Conservation (phyloP, 148 eudicot genomes). For the Spergularia bocconei region DNA sequence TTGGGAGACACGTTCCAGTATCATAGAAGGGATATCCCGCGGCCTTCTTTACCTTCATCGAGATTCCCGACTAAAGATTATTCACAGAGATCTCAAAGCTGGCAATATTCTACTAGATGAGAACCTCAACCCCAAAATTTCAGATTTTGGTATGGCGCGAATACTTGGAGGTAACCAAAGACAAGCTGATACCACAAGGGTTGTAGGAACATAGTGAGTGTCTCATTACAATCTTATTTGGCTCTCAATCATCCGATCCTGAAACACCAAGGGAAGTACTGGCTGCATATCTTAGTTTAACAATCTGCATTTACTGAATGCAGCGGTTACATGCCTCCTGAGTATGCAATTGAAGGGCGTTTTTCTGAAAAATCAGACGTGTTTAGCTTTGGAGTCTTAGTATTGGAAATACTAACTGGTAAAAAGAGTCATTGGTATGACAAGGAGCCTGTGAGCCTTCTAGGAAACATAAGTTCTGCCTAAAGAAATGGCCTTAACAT, state of each 20-base stretch:
- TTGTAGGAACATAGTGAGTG: constrained; percentile 71
- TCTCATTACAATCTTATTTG: neutral
- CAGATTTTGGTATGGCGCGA: constrained; percentile 65
- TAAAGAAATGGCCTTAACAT: neutral
- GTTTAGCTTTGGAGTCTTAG: constrained; percentile 38
- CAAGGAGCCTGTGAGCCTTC: constrained; percentile 26
- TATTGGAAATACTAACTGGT: constrained; percentile 42
- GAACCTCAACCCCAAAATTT: constrained; percentile 45
- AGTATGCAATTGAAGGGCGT: constrained; percentile 38
- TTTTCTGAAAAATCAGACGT: constrained; percentile 47
- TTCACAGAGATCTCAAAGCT: constrained; percentile 55
- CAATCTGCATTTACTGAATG: neutral
- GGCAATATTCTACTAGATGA: constrained; percentile 51
- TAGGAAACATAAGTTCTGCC: constrained; percentile 30
- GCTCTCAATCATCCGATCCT: neutral
- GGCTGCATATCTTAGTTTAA: neutral
- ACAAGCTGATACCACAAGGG: constrained; percentile 48
- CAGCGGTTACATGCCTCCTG: constrained; percentile 41
- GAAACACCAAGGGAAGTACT: neutral
- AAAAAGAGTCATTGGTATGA: constrained; percentile 30
- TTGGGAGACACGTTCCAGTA: constrained; percentile 43
- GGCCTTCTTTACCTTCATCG: constrained; percentile 58
- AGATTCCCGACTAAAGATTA: constrained; percentile 53
- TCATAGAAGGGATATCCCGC: constrained; percentile 58
- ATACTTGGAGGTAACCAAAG: constrained; percentile 51